phyloP scores from a whole-genome alignment of 2,329 filamentous ascomycete species.

The Anthostomella pinea region DNA sequence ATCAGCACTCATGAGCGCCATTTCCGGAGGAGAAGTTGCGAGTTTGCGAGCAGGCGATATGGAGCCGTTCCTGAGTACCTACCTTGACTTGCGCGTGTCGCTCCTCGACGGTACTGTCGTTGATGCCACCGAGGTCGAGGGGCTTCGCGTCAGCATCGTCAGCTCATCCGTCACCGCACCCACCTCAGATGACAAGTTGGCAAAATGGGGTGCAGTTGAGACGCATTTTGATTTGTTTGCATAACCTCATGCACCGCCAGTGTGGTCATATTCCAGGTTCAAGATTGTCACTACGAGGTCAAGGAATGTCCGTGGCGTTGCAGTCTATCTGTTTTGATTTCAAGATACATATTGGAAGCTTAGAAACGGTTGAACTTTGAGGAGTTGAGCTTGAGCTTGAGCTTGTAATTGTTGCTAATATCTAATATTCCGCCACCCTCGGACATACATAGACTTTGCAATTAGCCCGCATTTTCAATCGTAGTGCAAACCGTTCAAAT shows the following conservation, averaged over 20 bases:
- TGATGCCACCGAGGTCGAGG: slow-evolving; percentile 27
- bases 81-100: slow-evolving; percentile 35
- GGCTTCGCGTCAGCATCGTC: slow-evolving; percentile 35
- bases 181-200: slow-evolving; percentile 32
- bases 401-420: not conserved
- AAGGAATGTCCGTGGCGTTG: slow-evolving; percentile 7
- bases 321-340: slow-evolving; percentile 14
- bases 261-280: no score
- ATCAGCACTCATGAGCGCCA: slow-evolving; percentile 43
- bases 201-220: slow-evolving; percentile 35
- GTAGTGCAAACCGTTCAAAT: not conserved
- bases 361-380: not conserved
- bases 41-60: slow-evolving; percentile 37
- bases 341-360: slow-evolving; percentile 12
- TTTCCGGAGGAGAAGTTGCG: slow-evolving; percentile 35
- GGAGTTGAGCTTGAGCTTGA: slow-evolving; percentile 1
- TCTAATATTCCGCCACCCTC: not conserved
- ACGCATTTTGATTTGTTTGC: slow-evolving; percentile 28
- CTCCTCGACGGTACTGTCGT: slow-evolving; percentile 29
- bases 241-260: no score
- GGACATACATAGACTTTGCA: not conserved
- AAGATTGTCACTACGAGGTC: slow-evolving; percentile 1
- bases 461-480: not conserved
- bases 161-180: slow-evolving; percentile 38
- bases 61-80: slow-evolving; percentile 39